A percentile compares a stretch with the other conserved stretches of the same genome.
Evolutionary conservation across 2,329 filamentous ascomycete species (phyloP).

Genomic region (Peltaster fructicola): DNA sequence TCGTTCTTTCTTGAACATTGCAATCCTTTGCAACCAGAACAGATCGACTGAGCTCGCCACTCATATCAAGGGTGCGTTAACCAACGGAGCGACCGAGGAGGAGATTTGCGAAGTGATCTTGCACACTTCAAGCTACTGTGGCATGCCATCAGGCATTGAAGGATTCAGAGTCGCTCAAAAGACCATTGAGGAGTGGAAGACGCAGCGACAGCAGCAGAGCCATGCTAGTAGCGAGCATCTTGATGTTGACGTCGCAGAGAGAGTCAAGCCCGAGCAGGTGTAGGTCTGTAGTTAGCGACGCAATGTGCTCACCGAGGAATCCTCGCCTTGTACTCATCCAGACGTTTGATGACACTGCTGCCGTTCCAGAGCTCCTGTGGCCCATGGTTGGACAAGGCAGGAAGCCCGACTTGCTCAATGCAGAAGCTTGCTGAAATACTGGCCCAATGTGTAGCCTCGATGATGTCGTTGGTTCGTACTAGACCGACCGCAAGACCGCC

Average conservation of each 20-base stretch:
- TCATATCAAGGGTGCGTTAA: slow-evolving; percentile 44
- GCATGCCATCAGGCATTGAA: slow-evolving; percentile 37
- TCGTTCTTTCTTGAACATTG: slow-evolving; percentile 44
- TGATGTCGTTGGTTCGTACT: slow-evolving; percentile 37
- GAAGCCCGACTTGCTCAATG: slow-evolving; percentile 86
- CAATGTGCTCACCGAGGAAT: too few species aligned
- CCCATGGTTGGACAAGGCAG: slow-evolving; percentile 28
- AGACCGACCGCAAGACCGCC: slow-evolving; percentile 41
- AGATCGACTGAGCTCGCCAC: slow-evolving; percentile 40
- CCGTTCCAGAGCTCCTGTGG: slow-evolving; percentile 32
- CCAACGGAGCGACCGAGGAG: slow-evolving; percentile 42
- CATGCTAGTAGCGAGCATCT: slow-evolving; percentile 1
- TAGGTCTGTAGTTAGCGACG: too few species aligned
- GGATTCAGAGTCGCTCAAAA: slow-evolving; percentile 35
- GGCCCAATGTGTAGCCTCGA: slow-evolving; percentile 61
- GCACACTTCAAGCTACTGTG: slow-evolving; percentile 35
- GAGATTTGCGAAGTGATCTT: slow-evolving; percentile 44
- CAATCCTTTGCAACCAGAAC: slow-evolving; percentile 46
- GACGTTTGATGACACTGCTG: slow-evolving; percentile 23
- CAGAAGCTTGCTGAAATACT: slow-evolving; percentile 76
- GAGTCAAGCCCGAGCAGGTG: background rate
- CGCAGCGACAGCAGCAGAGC: slow-evolving; percentile 13
- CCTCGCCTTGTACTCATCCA: slow-evolving; percentile 24
- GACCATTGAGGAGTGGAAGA: slow-evolving; percentile 34
- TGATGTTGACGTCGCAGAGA: slow-evolving; percentile 1